These are phyloP conservation scores for Amylostereum areolatum DNA, from an alignment of 1,284 basidiomycete species.

Conservation along the genomic window DNA sequence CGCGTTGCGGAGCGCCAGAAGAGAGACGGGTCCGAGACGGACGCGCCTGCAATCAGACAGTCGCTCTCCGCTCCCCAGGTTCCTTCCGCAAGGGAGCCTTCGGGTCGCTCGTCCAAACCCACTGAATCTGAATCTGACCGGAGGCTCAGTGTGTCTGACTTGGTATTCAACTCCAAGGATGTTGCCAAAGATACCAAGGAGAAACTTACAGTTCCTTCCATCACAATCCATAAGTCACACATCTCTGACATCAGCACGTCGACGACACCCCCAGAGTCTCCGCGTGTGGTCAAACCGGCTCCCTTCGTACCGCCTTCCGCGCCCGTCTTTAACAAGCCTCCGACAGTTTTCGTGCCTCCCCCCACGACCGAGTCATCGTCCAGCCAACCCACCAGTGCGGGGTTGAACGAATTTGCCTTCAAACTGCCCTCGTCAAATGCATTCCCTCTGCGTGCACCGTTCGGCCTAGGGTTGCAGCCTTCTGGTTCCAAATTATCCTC, in stretches of 20 bases:
- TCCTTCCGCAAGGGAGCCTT: background rate
- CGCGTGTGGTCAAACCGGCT: no score
- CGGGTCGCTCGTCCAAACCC: background rate
- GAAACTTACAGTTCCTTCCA: no score
- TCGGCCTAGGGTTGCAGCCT: slow-evolving; percentile 38
- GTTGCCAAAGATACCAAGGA: slow-evolving; percentile 4
- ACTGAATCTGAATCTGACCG: slow-evolving; percentile 19
- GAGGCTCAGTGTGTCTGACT: slow-evolving; percentile 52
- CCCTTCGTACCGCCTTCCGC: slow-evolving; percentile 30
- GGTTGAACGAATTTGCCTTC: slow-evolving; percentile 9
- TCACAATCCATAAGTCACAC: no score
- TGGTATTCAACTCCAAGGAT: slow-evolving; percentile 28
- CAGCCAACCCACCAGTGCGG: slow-evolving; percentile 8
- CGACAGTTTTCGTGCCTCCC: slow-evolving; percentile 46
- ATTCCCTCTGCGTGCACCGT: slow-evolving; percentile 37
- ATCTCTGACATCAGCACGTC: slow-evolving; percentile 31
- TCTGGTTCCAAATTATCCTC: slow-evolving; percentile 15
- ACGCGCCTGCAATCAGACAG: background rate
- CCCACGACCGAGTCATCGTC: slow-evolving; percentile 25
- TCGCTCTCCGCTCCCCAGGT: slow-evolving; percentile 4
- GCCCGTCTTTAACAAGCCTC: slow-evolving; percentile 55
- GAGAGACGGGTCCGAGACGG: slow-evolving; percentile 25
- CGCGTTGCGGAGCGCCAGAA: slow-evolving; percentile 58
- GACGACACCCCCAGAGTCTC: slow-evolving; percentile 57
- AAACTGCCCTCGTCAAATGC: slow-evolving; percentile 23